phyloP scores from a whole-genome alignment of 2,329 filamentous ascomycete species.

The Apiospora marii region DNA sequence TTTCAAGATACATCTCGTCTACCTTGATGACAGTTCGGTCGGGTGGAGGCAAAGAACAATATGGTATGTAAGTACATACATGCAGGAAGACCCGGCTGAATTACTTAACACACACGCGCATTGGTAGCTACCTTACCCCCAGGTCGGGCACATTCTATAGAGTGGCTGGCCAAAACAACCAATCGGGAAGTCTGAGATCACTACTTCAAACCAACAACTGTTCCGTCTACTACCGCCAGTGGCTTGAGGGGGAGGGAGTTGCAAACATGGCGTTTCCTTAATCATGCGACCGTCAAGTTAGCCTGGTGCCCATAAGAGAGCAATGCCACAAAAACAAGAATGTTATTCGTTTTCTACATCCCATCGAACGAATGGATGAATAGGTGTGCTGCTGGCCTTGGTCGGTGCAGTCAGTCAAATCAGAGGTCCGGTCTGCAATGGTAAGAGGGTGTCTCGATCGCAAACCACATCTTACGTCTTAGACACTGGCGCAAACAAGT shows the following conservation, averaged over 20 bases:
- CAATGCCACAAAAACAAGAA: not conserved
- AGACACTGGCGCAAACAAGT: not conserved
- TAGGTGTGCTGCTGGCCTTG: not conserved
- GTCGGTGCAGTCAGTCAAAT: not conserved
- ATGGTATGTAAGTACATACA: not conserved
- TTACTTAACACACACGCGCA: not conserved
- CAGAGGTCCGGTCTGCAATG: not conserved
- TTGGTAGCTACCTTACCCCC: not conserved
- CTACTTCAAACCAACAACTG: not conserved
- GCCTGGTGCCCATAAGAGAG: not conserved
- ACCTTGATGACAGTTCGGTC: conserved; percentile 3
- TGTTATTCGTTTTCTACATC: not conserved
- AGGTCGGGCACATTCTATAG: not conserved
- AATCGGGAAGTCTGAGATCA: not conserved
- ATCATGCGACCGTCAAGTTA: not conserved
- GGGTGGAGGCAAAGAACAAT: not conserved
- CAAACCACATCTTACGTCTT: conserved; percentile 6
- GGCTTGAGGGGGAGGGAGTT: not conserved
- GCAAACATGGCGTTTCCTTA: not conserved
- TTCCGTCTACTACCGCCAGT: not conserved
- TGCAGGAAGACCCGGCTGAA: not conserved
- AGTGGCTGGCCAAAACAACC: not conserved
- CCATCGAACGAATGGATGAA: too few species aligned
- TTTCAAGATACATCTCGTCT: not conserved
- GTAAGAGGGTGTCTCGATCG: not conserved